Evolutionary conservation across 495 filamentous ascomycete genomes (phyloP), one percentile per base, ranked within the genome.

Genomic region (Hyaloscypha bicolor): DNA sequence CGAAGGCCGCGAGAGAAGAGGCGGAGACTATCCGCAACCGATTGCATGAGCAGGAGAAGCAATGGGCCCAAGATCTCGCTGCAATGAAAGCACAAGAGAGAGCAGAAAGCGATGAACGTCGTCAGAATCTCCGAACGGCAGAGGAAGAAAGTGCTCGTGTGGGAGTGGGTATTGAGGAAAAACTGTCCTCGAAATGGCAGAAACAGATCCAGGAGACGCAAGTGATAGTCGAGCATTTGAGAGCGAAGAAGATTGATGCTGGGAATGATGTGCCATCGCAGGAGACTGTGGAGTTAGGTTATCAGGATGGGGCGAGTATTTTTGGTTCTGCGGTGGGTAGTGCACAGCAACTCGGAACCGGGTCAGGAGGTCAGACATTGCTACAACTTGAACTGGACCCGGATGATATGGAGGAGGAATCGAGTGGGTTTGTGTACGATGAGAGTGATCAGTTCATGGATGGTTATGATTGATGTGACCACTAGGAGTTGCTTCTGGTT

Each of bases 131-230:
- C 68, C 60, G 66, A 22, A 69, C 30, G 67, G 48, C 55, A 51
- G 32, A 55, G 55, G 45, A 53, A 52, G 67, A 60, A 63, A 6
- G 61, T 30, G 9, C 31, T 53, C 22, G 33, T 45, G 25, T 51
- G 25, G 14, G 1, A 62, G 2, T 8, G 4, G 57, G 35, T 62
- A 45, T 58, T 62, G 56, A 66, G 67, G 53, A 53, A 29, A 72
- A 48, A 52, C 42, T 71, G 45, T 60, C 68, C 39, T 60, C 29
- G 56, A 57, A 57, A 37, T 48, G 53, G 32, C 30, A 62, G 67
- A 69, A 53, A 63, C 66, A 61, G 31, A 61, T 72, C 62, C 60
- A 62, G 65, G 65, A 71, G 51, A 45, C 32, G 32, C 61, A 71
- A 45, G 48, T 68, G 19, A 32, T 71, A 3, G 16, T 62, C n/a